These are phyloP conservation scores for Rhazya stricta DNA, from an alignment of 257 asterid species.

Conservation along the genomic window DNA sequence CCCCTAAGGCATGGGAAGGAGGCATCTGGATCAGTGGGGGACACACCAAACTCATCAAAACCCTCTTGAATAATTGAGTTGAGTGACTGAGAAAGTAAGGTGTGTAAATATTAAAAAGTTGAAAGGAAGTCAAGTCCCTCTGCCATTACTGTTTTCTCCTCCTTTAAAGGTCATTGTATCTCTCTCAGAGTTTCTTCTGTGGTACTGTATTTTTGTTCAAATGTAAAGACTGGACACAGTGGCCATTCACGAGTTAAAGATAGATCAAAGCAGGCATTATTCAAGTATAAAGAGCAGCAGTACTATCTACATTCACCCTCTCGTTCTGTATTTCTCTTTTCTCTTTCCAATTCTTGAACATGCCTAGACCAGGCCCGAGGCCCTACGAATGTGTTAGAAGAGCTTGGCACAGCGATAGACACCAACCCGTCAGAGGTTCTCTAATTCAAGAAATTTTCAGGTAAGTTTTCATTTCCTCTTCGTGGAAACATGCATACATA, in stretches of 20 bases:
- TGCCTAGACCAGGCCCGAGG: conserved; percentile 93
- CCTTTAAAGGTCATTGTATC: background rate
- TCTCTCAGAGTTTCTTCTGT: background rate
- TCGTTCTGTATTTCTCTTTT: background rate
- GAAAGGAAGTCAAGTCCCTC: background rate
- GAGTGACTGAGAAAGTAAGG: conserved; percentile 5
- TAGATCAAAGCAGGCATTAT: background rate
- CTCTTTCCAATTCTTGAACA: conserved; percentile 27
- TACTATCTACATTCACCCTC: background rate
- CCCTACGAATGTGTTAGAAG: conserved; percentile 91
- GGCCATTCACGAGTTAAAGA: background rate
- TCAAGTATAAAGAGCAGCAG: background rate
- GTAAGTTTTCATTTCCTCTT: conserved; percentile 21
- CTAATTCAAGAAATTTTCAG: conserved; percentile 92
- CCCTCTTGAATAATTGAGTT: conserved; percentile 18
- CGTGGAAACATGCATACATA: background rate
- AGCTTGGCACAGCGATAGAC: conserved; percentile 98
- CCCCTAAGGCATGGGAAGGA: conserved; percentile 42
- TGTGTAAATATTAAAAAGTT: background rate
- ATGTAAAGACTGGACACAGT: background rate
- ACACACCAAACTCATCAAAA: conserved; percentile 28
- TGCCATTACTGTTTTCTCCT: too few species aligned
- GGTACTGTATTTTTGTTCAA: background rate
- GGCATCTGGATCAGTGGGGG: conserved; percentile 76
- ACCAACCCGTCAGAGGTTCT: conserved; percentile 87